Conservation (phyloP, 257 asterid genomes). For the Cinchona pubescens region DNA sequence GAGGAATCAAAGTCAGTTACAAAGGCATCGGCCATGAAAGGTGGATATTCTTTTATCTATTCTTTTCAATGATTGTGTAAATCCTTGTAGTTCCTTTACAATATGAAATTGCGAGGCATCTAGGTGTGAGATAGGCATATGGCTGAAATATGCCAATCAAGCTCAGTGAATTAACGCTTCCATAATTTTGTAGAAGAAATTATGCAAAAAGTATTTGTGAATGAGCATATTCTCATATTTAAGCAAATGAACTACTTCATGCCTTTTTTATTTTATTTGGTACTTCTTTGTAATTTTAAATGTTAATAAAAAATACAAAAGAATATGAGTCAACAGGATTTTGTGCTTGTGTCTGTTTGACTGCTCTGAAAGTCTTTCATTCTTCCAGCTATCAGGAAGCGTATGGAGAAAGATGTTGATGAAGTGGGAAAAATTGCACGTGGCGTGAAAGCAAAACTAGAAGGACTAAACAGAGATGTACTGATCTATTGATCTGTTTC, state of each 20-base stretch:
- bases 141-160: not conserved
- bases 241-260: not conserved
- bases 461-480: conserved; percentile 69
- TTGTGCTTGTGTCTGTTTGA: not conserved
- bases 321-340: too few relatives aligned
- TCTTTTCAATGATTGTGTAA: not conserved
- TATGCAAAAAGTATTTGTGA: not conserved
- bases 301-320: too few relatives aligned
- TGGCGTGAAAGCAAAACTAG: conserved; percentile 61
- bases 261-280: too few relatives aligned
- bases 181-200: not conserved
- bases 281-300: too few relatives aligned
- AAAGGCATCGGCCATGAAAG: conserved; percentile 87
- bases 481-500: conserved; percentile 14
- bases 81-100: too few relatives aligned
- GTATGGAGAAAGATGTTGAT: conserved; percentile 83
- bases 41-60: conserved; percentile 26
- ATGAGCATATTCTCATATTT: not conserved
- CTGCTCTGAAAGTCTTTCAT: not conserved
- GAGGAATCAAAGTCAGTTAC: conserved; percentile 86
- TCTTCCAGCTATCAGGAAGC: conserved; percentile 73
- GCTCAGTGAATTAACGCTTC: not conserved
- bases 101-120: not conserved
- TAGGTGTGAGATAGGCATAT: not conserved
- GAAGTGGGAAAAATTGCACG: conserved; percentile 86